Percentiles rank a stretch among this genome's conserved stretches.
phyloP scores from a whole-genome alignment of 2,329 filamentous ascomycete species.

The Fusarium kyushuense region DNA sequence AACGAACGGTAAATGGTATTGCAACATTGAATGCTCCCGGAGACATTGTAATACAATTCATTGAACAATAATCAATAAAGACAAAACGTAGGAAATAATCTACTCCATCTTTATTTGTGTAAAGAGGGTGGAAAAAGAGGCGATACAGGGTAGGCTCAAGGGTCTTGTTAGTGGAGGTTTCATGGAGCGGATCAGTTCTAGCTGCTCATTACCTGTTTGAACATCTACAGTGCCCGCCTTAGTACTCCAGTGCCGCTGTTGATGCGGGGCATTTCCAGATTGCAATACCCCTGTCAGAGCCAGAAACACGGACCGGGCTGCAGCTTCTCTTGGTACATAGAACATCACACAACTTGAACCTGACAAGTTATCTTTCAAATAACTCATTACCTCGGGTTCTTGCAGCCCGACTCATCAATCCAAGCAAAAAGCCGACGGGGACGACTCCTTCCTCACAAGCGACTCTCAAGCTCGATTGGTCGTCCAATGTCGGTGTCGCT shows the following conservation, averaged over 20 bases:
- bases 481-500: constrained; percentile 33
- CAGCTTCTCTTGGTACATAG: constrained; percentile 31
- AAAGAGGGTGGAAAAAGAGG: neutral
- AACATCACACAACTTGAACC: constrained; percentile 13
- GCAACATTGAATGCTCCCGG: neutral
- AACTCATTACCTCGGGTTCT: constrained; percentile 5
- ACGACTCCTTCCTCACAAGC: neutral
- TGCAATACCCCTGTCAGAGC: constrained; percentile 26
- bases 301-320: constrained; percentile 24
- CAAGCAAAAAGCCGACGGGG: neutral
- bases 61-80: neutral
- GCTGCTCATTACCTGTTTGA: neutral
- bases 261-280: constrained; percentile 33
- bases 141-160: constrained; percentile 39
- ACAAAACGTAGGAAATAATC: neutral
- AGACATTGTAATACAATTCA: neutral
- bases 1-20: neutral
- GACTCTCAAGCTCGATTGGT: neutral
- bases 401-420: neutral
- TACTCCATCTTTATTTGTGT: neutral
- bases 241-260: neutral
- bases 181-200: neutral
- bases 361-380: constrained; percentile 13
- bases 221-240: neutral
- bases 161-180: neutral